Conservation (phyloP, 169 alveolate species). For the Besnoitia besnoiti region DNA sequence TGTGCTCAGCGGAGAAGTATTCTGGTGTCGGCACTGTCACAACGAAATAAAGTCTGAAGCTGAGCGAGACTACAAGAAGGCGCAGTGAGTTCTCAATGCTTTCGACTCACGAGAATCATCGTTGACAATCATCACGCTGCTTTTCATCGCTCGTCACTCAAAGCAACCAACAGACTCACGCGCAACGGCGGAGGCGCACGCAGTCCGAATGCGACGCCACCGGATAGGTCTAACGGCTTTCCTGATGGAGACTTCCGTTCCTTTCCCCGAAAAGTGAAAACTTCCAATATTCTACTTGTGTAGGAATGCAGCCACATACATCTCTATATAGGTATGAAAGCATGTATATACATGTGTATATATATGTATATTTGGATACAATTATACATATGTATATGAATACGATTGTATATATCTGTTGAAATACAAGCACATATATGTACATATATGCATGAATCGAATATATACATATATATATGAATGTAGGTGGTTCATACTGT, state of each 20-base stretch:
- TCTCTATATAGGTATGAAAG: neutral
- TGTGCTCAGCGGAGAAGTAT: slow-evolving; percentile 59
- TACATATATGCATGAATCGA: too few species aligned
- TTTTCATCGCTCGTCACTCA: too few species aligned
- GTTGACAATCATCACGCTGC: too few species aligned
- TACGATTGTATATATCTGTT: neutral
- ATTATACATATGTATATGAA: neutral
- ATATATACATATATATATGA: too few species aligned
- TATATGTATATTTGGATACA: neutral
- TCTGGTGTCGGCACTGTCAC: slow-evolving; percentile 79
- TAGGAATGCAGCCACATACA: neutral
- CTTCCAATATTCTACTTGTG: neutral
- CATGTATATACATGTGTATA: too few species aligned
- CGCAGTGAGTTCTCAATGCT: slow-evolving; percentile 64
- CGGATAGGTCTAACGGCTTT: too few species aligned
- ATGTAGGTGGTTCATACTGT: neutral
- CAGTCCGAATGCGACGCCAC: too few species aligned
- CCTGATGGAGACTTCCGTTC: too few species aligned
- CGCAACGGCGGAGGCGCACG: too few species aligned
- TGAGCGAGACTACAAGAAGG: slow-evolving; percentile 43
- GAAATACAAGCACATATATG: neutral
- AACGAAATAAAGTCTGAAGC: slow-evolving; percentile 65
- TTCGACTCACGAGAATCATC: too few species aligned
- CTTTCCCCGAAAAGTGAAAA: neutral
- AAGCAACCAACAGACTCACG: too few species aligned